These are phyloP conservation scores for Didymosphaeria variabile DNA, from an alignment of 2,329 filamentous ascomycete genomes.

Conservation along the genomic window DNA sequence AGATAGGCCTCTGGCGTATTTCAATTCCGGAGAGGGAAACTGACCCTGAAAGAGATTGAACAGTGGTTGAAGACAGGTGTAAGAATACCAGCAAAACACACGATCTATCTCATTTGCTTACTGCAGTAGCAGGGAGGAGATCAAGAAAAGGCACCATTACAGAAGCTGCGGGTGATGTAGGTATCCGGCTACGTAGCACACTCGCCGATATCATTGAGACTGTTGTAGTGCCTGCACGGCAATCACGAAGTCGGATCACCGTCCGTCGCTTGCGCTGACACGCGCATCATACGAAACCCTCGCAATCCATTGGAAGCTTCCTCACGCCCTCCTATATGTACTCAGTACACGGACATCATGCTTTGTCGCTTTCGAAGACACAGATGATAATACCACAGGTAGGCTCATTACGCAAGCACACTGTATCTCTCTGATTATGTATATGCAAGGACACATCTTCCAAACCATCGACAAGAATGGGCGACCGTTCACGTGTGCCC, in stretches of 20 bases:
- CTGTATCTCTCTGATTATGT: background rate
- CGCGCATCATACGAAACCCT: conserved; percentile 8
- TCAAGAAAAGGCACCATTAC: background rate
- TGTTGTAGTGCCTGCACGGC: background rate
- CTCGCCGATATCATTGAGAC: background rate
- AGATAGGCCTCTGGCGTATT: background rate
- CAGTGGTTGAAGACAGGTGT: background rate
- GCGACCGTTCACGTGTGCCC: conserved; percentile 8
- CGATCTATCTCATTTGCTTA: background rate
- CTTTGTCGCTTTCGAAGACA: conserved; percentile 10
- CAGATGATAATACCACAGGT: background rate
- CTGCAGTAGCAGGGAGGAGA: background rate
- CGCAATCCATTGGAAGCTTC: conserved; percentile 1
- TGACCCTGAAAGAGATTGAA: background rate
- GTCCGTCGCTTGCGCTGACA: conserved; percentile 4
- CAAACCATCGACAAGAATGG: conserved; percentile 13
- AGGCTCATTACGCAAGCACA: too few species aligned
- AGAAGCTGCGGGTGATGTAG: background rate
- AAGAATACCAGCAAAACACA: background rate
- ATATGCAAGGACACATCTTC: conserved; percentile 8
- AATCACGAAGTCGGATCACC: background rate
- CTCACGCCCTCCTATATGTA: conserved; percentile 2
- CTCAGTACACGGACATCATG: conserved; percentile 12
- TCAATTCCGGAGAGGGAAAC: background rate
- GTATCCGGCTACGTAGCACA: background rate